Base-by-base conservation (phyloP, 805 yeast species). In the Ogataea angusta region DNA sequence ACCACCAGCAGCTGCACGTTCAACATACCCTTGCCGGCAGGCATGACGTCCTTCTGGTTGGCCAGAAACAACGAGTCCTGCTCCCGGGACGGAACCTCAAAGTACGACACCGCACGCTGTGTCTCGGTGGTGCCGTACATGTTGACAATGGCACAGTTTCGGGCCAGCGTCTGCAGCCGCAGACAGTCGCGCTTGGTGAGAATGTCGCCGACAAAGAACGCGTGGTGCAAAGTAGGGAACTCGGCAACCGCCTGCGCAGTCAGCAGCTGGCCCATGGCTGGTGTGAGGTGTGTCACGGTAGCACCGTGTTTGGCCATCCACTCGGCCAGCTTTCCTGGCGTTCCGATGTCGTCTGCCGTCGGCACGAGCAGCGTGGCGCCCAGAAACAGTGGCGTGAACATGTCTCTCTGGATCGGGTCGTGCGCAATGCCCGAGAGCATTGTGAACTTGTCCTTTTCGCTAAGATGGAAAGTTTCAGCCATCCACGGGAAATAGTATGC, bases 61-160 rank as follows among this genome's bases (percentile, higher is more conserved):
- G 80, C 82, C 60, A 93, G 72, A 63, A 85, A 90, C 17, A 75
- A 67, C 17, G 91, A 74, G 61, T 90, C 89, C 31, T 72, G 59
- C 16, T 73, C 60, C 50, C 87, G 73, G 21, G 95, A 78, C 30
- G 86, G 80, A 47, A 95, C 91, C 62, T 88, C 95, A 67, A 78
- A 95, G 66, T 78, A 93, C 0, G 98, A 90, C 18, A 93, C 99
- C 2, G 99, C 93, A 60, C 99, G 79, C 71, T 95, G 99, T 12
- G 99, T 93, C 66, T 93, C 99, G 9, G 99, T 93, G 28, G 99
- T 93, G 57, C 99, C 99, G 63, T 93, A 93, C 99, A 93, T 93
- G 67, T 93, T 93, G 52, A 93, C 95, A 58, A 93, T 91, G 60
- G 66, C 70, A 40, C 87, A 95, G 57, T 93, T 91, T 60, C 81